Evolutionary conservation across 805 yeast species (phyloP), one percentile per base, ranked within the genome.

Genomic region (Kodamaea kaohsiungensis): DNA sequence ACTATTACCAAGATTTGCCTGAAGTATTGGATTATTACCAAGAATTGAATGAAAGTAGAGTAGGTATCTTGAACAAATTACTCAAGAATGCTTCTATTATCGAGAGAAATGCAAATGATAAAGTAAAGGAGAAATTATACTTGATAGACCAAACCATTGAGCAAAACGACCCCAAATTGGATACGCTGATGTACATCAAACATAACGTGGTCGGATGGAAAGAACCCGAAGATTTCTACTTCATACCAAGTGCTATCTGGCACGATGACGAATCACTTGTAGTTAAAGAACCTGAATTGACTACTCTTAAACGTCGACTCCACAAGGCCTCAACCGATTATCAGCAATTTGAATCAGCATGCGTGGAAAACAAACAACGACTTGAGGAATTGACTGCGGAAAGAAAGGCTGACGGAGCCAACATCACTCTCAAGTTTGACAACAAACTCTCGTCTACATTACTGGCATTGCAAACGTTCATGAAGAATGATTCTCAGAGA

Each of bases 171-270:
- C 92, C 96, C 1, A 74, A 73, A 43, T 72, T 91, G 49, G 97
- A 91, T 70, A 83, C 92, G 0, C 86, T 89, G 35, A 93, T 95
- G 98, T 95, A 86, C 70, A 85, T 91, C 53, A 91, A 91, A 65
- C 99, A 95, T 71, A 95, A 95, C 67, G 57, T 80, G 22, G 70
- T 72, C 16, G 71, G 68, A 15, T 95, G 97, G 98, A 78, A 77
- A 46, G 98, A 91, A 62, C 98, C 98, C 0, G 76, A 75, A 6
- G 98, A 93, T 71, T 90, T 88, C 65, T 79, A 83, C 59, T 95
- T 88, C 64, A 81, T 89, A 58, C 97, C 98, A 1, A 86, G 96
- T 22, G 86, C 91, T 30, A 87, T 95, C 43, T 95, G 99, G 99
- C 98, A 93, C 70, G 99, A 95, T 65, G 98, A 95, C 69, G 97